A percentile compares a stretch with the other conserved stretches of the same genome.
These are phyloP conservation scores for Didymella keratinophila DNA, from an alignment of 2,329 filamentous ascomycete species.

Conservation along the genomic window DNA sequence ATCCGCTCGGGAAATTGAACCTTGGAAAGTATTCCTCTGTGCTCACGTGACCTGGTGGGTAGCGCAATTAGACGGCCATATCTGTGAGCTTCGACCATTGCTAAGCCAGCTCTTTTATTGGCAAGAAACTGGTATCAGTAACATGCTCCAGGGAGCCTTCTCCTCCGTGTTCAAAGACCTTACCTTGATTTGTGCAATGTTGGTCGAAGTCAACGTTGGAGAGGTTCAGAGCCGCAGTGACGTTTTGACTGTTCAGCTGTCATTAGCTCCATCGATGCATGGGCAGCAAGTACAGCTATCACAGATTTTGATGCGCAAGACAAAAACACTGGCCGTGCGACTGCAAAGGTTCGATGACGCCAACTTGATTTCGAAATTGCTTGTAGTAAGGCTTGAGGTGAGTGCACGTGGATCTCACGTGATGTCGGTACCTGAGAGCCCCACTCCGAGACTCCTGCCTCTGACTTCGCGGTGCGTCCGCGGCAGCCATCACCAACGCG, in stretches of 20 bases:
- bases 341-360: background rate
- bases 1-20: background rate
- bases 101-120: background rate
- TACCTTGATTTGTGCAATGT: background rate
- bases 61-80: no score
- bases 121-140: background rate
- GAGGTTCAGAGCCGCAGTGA: background rate
- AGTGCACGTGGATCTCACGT: conserved; percentile 9
- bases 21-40: background rate
- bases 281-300: background rate
- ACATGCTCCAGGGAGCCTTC: background rate
- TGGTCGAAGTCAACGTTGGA: background rate
- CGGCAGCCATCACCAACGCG: conserved; percentile 21
- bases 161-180: background rate
- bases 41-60: background rate
- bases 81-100: no score
- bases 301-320: no score
- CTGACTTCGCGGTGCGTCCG: conserved; percentile 11
- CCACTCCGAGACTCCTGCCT: conserved; percentile 10
- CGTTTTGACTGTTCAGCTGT: background rate
- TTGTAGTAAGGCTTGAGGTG: background rate
- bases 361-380: no score
- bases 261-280: background rate
- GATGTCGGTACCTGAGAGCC: background rate
- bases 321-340: background rate